Evolutionary conservation across 495 filamentous ascomycete genomes (phyloP).

Genomic region (Cercophora scortea): DNA sequence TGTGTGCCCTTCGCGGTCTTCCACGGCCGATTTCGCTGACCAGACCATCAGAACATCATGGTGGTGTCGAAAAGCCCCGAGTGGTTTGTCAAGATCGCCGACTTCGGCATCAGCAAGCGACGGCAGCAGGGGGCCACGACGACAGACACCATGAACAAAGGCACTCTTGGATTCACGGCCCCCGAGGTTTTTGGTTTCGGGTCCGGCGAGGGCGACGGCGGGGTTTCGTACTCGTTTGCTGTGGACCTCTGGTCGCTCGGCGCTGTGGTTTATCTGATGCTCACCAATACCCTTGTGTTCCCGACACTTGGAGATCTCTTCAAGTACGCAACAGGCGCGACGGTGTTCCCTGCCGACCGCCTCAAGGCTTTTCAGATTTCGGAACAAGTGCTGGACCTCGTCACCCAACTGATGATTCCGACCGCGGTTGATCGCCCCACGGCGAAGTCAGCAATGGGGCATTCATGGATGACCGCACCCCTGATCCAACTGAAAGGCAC

Average conservation of each 20-base stretch:
- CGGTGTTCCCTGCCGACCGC: neutral
- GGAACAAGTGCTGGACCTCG: slow-evolving; percentile 1
- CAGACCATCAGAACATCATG: slow-evolving; percentile 12
- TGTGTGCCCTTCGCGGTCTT: no score
- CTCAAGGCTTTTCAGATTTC: neutral
- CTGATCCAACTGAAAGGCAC: no score
- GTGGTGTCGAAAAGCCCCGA: slow-evolving; percentile 7
- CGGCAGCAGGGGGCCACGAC: slow-evolving; percentile 2
- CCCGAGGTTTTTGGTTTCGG: slow-evolving; percentile 7
- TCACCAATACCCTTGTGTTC: slow-evolving; percentile 3
- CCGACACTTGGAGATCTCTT: slow-evolving; percentile 1
- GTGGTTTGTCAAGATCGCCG: slow-evolving; percentile 45
- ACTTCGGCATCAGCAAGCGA: slow-evolving; percentile 39
- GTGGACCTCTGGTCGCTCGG: slow-evolving; percentile 16
- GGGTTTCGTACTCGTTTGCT: neutral
- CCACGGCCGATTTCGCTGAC: no score
- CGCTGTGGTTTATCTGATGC: slow-evolving; percentile 6
- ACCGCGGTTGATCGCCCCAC: no score
- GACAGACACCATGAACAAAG: slow-evolving; percentile 4
- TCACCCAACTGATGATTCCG: slow-evolving; percentile 3
- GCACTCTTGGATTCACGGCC: slow-evolving; percentile 10
- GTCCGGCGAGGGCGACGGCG: neutral
- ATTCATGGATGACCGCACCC: no score
- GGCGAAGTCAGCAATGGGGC: no score
- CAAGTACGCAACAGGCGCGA: slow-evolving; percentile 1